phyloP scores from a whole-genome alignment of 2,329 filamentous ascomycete genomes.

The Pezicula neosporulosa region DNA sequence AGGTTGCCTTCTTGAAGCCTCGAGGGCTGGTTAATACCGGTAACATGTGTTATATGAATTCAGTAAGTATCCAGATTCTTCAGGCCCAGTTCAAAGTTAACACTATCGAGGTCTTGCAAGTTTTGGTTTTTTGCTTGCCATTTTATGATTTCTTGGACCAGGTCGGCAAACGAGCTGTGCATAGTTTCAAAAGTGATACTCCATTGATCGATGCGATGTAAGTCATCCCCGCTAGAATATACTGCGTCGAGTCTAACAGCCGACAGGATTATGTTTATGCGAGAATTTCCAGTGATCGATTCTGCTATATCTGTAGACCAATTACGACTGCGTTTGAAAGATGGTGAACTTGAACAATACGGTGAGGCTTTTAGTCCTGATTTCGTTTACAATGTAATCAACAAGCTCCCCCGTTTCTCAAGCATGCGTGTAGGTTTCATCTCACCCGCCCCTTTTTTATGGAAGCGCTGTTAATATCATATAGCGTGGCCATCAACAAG shows the following conservation, averaged over 20 bases:
- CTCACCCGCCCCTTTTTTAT: background rate
- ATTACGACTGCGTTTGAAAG: constrained; percentile 71
- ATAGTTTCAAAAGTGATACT: constrained; percentile 94
- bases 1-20: constrained; percentile 83
- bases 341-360: constrained; percentile 81
- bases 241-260: constrained; percentile 8
- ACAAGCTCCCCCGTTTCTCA: constrained; percentile 80
- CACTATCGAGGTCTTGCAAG: constrained; percentile 75
- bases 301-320: constrained; percentile 72
- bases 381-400: constrained; percentile 92
- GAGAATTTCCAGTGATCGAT: constrained; percentile 83
- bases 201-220: constrained; percentile 92
- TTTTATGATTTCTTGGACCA: constrained; percentile 94
- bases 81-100: constrained; percentile 28
- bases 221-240: constrained; percentile 33
- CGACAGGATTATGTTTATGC: constrained; percentile 87
- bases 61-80: constrained; percentile 57
- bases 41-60: constrained; percentile 99
- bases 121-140: constrained; percentile 86
- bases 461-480: constrained; percentile 24
- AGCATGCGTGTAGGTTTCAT: constrained; percentile 75
- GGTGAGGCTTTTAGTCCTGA: constrained; percentile 90
- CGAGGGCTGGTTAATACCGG: constrained; percentile 93
- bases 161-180: constrained; percentile 74
- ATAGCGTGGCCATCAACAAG: constrained; percentile 91